phyloP scores from a whole-genome alignment of 805 yeast species.

The Ogataea minuta region DNA sequence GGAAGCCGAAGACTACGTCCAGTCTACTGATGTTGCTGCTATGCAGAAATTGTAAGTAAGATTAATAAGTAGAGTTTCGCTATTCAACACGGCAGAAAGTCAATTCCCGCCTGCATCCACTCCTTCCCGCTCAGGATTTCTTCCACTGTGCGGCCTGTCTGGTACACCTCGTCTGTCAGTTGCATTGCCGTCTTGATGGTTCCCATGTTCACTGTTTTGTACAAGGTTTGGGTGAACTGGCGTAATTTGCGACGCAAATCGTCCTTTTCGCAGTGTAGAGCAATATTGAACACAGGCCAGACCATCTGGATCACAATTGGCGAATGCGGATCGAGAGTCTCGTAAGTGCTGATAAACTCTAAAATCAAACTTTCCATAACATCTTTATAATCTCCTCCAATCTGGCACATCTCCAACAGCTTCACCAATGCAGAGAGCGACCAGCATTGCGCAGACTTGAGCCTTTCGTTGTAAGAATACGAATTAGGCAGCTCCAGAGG shows the following conservation, averaged over 20 bases:
- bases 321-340: slow-evolving; percentile 42
- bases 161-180: slow-evolving; percentile 47
- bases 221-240: slow-evolving; percentile 40
- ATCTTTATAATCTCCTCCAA: slow-evolving; percentile 20
- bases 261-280: slow-evolving; percentile 40
- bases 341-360: slow-evolving; percentile 50
- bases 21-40: slow-evolving; percentile 98
- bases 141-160: slow-evolving; percentile 41
- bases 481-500: slow-evolving; percentile 26
- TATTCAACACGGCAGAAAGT: slow-evolving; percentile 41
- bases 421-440: slow-evolving; percentile 38
- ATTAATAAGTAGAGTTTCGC: slow-evolving; percentile 2
- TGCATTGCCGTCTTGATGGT: slow-evolving; percentile 43
- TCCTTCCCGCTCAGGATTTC: slow-evolving; percentile 41
- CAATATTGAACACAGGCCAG: slow-evolving; percentile 56
- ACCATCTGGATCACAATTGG: slow-evolving; percentile 61
- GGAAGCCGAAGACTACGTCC: slow-evolving; percentile 99
- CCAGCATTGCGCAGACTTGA: slow-evolving; percentile 60
- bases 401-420: slow-evolving; percentile 26
- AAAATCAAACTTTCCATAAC: slow-evolving; percentile 34
- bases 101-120: slow-evolving; percentile 52
- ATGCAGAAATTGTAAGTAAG: slow-evolving; percentile 86
- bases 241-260: slow-evolving; percentile 34
- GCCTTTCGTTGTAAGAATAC: slow-evolving; percentile 38
- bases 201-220: slow-evolving; percentile 53